Evolutionary conservation across 2,329 filamentous ascomycete genomes (phyloP).

Genomic region (Trichoderma afroharzianum): DNA sequence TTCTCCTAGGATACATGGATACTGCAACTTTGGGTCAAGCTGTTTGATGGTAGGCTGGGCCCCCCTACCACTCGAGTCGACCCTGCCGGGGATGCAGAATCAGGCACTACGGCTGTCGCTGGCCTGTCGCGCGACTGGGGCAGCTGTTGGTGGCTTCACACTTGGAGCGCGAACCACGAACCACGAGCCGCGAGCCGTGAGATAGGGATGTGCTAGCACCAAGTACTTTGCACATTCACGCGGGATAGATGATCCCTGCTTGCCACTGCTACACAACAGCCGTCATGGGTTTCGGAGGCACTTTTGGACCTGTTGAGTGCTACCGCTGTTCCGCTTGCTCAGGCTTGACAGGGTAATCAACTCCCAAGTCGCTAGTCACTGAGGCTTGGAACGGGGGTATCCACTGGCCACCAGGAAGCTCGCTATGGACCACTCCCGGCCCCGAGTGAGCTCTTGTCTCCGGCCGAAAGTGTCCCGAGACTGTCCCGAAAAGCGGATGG

Average conservation of each 20-base stretch:
- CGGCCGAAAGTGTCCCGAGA: constrained; percentile 15
- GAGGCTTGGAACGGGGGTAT: background rate
- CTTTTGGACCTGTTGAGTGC: constrained; percentile 1
- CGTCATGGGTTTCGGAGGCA: constrained; percentile 15
- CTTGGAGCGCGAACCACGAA: constrained; percentile 14
- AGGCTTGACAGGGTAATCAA: background rate
- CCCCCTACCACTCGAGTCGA: background rate
- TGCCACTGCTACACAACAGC: constrained; percentile 1
- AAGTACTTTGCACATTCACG: background rate
- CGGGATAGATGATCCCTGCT: constrained; percentile 2
- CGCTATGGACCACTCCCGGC: background rate
- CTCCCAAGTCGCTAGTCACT: background rate
- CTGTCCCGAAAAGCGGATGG: constrained; percentile 8
- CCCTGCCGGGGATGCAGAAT: constrained; percentile 4
- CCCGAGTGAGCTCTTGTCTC: constrained; percentile 9
- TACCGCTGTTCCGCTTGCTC: background rate
- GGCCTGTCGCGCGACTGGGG: constrained; percentile 13
- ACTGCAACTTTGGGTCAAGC: constrained; percentile 4
- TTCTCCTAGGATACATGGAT: constrained; percentile 2
- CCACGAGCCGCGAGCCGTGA: constrained; percentile 14
- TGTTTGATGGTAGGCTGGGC: background rate
- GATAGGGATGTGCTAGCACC: background rate
- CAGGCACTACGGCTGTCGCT: constrained; percentile 18
- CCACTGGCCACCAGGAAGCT: background rate
- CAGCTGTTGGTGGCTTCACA: background rate